Evolutionary conservation across 192 early-diverging fungal genomes (phyloP), one percentile per base, ranked within the genome.

Genomic region (Coemansia sp.): DNA sequence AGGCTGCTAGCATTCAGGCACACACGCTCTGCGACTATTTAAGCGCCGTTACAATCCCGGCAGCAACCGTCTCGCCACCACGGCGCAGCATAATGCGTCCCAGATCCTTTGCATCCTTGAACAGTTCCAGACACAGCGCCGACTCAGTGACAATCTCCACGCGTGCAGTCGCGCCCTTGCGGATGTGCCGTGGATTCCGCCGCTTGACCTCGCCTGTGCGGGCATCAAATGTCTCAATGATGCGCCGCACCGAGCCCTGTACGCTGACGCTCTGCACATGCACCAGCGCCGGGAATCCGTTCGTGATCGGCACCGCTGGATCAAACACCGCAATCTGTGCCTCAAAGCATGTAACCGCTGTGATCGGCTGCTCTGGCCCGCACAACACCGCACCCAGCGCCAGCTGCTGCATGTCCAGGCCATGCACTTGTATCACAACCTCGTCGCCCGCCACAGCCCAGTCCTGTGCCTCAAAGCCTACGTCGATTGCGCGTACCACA

Each of bases 391-490:
- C 90, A 10, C 95, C 95, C 21, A 83, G 72, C n/a, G 90, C 86
- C 23, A 73, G 47, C 37, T 74, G 70, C 53, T 65, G 73, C 23
- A 78, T 67, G 55, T 81, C 69, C 4, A 81, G 66, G 28, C 68
- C 76, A 60, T 74, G 73, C 12, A 99, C 74, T 6, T 87, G 87
- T 67, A 97, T 73, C 7, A 91, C 68, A 2, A 95, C 86, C 44
- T 86, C 89, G 67, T 98, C 97, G n/a, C 97, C 97, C 11, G 93
- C 93, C 1, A 86, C 95, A 10, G 93, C 96, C 93, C 93, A 98
- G 54, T 89, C 84, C 14, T 84, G 77, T 0, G 86, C 57, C 48
- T 87, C 86, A 56, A 88, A 86, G 53, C 84, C 86, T 5, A 88
- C 76, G 48, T 92, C 89, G 60, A 97, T 85, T 3, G 85, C 89